Conservation (phyloP, 345 rosid genomes). For the Citrus sinensis region DVS_A1.0 CM039167.1:28007001-28007500, state of each 20-base stretch:
- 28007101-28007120: background rate
- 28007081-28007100: background rate
- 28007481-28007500: constrained; percentile 17
- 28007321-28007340: constrained; percentile 37
- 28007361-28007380: constrained; percentile 30
- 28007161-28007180: background rate
- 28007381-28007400: constrained; percentile 25
- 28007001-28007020: background rate
- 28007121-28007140: background rate
- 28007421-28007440: constrained; percentile 30
- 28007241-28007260: background rate
- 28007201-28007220: background rate
- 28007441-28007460: constrained; percentile 23
- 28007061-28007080: background rate
- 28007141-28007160: background rate
- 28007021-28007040: background rate
- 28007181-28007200: background rate
- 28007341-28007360: constrained; percentile 28
- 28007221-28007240: background rate
- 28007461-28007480: constrained; percentile 27
- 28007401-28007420: constrained; percentile 33
- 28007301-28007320: constrained; percentile 37
- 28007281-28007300: constrained; percentile 4
- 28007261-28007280: constrained; percentile 7
- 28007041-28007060: background rate